Conservation (phyloP, 139 green algal genomes). For the Nannochloris sp. region DNA sequence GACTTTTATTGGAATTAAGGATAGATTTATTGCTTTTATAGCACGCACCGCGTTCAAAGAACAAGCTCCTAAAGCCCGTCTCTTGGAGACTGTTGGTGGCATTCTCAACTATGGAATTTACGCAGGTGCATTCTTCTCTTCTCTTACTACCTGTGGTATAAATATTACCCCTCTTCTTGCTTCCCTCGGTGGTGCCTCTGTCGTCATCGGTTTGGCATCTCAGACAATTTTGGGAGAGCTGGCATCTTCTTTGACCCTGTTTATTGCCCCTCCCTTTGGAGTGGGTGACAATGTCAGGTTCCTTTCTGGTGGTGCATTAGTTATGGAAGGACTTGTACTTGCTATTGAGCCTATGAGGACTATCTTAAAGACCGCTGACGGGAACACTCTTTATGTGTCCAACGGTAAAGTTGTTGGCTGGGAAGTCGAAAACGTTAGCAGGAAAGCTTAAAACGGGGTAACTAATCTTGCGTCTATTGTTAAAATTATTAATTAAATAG, state of each 20-base stretch:
- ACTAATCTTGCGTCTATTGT: too few relatives aligned
- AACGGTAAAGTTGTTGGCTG: slow-evolving; percentile 10
- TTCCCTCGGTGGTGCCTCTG: slow-evolving; percentile 9
- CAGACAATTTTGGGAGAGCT: slow-evolving; percentile 12
- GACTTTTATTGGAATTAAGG: slow-evolving; percentile 8
- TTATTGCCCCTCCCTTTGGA: slow-evolving; percentile 6
- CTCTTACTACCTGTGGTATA: slow-evolving; percentile 6
- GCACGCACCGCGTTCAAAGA: neutral
- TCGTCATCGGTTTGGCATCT: slow-evolving; percentile 19
- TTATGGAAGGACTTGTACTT: slow-evolving; percentile 7
- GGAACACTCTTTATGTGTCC: slow-evolving; percentile 12
- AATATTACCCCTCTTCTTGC: slow-evolving; percentile 21
- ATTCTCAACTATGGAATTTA: slow-evolving; percentile 4
- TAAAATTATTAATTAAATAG: too few relatives aligned
- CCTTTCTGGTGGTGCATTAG: neutral
- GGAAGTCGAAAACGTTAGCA: neutral
- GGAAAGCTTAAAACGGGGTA: too few relatives aligned
- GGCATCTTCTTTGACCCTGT: slow-evolving; percentile 10
- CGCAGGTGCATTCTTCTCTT: neutral
- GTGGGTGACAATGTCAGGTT: slow-evolving; percentile 16
- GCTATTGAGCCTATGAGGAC: slow-evolving; percentile 25
- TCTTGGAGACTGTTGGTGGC: neutral
- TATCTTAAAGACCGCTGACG: slow-evolving; percentile 6
- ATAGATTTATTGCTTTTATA: slow-evolving; percentile 2
- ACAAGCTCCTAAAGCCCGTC: neutral